phyloP scores from a whole-genome alignment of 129 eudicot genomes.

The Escallonia herrerae region DNA sequence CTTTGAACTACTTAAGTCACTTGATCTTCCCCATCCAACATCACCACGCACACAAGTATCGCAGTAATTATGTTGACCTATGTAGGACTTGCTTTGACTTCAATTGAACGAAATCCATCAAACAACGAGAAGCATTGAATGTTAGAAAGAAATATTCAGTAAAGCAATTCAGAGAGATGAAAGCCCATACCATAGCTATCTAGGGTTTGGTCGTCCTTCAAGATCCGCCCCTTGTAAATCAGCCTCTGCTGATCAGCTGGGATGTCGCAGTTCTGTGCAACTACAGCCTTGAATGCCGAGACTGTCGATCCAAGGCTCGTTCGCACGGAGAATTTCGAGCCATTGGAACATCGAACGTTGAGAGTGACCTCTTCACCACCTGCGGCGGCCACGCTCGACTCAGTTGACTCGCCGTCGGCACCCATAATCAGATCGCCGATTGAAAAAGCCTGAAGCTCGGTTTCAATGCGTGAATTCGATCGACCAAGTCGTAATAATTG shows the following conservation, averaged over 20 bases:
- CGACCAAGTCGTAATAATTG: no score
- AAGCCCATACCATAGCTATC: slow-evolving; percentile 52
- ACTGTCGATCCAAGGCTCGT: slow-evolving; percentile 50
- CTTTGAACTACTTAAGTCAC: no score
- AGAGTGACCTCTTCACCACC: slow-evolving; percentile 35
- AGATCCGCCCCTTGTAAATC: slow-evolving; percentile 90
- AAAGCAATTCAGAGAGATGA: neutral
- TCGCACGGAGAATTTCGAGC: slow-evolving; percentile 63
- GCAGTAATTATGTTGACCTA: no score
- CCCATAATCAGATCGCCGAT: slow-evolving; percentile 28
- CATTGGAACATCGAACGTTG: slow-evolving; percentile 73
- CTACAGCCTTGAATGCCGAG: slow-evolving; percentile 42
- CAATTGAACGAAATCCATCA: neutral
- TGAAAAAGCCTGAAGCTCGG: no score
- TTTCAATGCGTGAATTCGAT: no score
- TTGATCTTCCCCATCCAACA: neutral
- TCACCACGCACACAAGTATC: neutral
- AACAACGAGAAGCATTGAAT: neutral
- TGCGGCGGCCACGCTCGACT: slow-evolving; percentile 26
- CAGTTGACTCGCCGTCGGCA: slow-evolving; percentile 56
- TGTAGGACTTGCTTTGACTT: no score
- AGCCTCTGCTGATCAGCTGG: slow-evolving; percentile 76
- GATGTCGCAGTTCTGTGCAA: slow-evolving; percentile 68
- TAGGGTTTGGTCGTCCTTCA: slow-evolving; percentile 92
- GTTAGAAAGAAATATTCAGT: neutral